A percentile compares a stretch with the other conserved stretches of the same genome.
These are phyloP conservation scores for Venturiaceae sp. DNA, from an alignment of 2,329 filamentous ascomycete species.

Conservation along the genomic window DNA sequence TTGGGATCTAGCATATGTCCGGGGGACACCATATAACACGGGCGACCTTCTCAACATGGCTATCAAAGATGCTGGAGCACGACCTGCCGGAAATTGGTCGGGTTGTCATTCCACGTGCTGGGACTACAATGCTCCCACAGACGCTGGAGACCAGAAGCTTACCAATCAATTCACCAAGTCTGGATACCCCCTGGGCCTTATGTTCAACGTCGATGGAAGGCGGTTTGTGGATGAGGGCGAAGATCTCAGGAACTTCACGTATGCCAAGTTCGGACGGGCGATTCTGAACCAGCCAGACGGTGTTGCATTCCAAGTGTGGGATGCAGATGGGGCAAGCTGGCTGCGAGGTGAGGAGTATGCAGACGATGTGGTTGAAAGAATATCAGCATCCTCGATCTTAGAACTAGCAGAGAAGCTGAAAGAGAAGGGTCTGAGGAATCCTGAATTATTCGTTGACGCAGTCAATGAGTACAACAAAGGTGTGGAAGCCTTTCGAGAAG, in stretches of 20 bases:
- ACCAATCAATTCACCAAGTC: conserved; percentile 62
- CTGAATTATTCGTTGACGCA: conserved; percentile 39
- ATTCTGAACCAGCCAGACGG: conserved; percentile 51
- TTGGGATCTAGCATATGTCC: conserved; percentile 54
- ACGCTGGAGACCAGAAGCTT: conserved; percentile 46
- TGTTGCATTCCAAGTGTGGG: conserved; percentile 57
- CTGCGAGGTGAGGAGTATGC: conserved; percentile 54
- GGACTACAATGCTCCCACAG: conserved; percentile 50
- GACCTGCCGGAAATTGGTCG: conserved; percentile 48
- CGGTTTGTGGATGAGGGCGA: conserved; percentile 59
- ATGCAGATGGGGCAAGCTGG: conserved; percentile 41
- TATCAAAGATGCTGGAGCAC: conserved; percentile 40
- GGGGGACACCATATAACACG: conserved; percentile 56
- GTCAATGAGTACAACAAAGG: conserved; percentile 49
- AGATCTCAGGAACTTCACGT: conserved; percentile 58
- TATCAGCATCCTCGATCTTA: conserved; percentile 41
- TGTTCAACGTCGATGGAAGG: conserved; percentile 49
- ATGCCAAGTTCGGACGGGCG: conserved; percentile 54
- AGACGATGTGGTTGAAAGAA: conserved; percentile 44
- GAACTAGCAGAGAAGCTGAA: conserved; percentile 45
- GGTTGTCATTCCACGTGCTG: conserved; percentile 57
- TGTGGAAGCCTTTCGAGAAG: conserved; percentile 35
- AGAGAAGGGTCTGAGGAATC: conserved; percentile 36
- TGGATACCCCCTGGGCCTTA: conserved; percentile 57
- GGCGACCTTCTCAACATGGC: conserved; percentile 49